phyloP scores from a whole-genome alignment of 805 yeast species.

The Schwanniomyces pseudopolymorphus region DNA sequence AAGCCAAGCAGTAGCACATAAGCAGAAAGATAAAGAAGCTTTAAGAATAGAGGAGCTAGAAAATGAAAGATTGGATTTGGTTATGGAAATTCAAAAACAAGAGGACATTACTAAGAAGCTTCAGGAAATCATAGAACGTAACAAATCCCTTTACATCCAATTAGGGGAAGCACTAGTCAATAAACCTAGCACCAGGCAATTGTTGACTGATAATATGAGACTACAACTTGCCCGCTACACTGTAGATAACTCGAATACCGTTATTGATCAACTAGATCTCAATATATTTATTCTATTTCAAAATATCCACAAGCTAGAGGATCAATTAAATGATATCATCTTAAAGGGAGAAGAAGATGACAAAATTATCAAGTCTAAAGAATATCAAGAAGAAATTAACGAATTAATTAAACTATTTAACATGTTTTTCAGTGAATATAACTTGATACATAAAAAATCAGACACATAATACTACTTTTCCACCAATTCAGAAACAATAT shows the following conservation, averaged over 20 bases:
- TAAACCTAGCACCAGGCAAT: constrained; percentile 16
- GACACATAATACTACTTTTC: not conserved
- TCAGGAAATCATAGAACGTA: constrained; percentile 31
- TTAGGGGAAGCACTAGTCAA: constrained; percentile 30
- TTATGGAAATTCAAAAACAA: constrained; percentile 41
- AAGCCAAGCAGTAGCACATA: not conserved
- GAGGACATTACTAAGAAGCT: constrained; percentile 31
- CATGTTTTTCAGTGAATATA: constrained; percentile 4
- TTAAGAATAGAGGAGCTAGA: constrained; percentile 24
- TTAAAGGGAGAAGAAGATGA: constrained; percentile 5
- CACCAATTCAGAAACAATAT: constrained; percentile 9
- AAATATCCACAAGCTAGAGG: constrained; percentile 7
- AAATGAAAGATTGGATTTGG: constrained; percentile 25
- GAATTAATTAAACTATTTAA: constrained; percentile 16
- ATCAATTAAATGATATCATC: constrained; percentile 3
- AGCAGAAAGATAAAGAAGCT: constrained; percentile 7
- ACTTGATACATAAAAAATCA: not conserved
- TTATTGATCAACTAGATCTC: constrained; percentile 11
- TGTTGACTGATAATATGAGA: constrained; percentile 8
- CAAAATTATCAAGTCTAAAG: constrained; percentile 8
- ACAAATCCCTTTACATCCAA: constrained; percentile 31
- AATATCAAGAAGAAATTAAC: constrained; percentile 16
- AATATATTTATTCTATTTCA: constrained; percentile 11
- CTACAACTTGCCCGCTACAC: not conserved
- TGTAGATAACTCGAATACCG: constrained; percentile 7